Base-by-base conservation (phyloP, 2,329 filamentous ascomycete genomes). In the Apiospora aurea region DNA sequence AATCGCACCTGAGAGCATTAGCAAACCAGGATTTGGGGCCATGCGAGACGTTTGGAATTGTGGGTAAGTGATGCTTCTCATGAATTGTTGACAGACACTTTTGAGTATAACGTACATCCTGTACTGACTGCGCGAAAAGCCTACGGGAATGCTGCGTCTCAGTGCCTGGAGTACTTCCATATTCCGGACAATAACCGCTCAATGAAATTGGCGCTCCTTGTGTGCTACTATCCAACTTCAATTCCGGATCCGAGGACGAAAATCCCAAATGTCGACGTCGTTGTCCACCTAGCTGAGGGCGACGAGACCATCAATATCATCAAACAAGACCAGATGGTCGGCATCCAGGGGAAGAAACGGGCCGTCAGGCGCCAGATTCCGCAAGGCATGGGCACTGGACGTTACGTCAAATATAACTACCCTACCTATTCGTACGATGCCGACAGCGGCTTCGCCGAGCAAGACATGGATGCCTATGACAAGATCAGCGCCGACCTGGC, bases 401-500 rank as follows among this genome's bases (percentile, higher is more conserved):
- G 82, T 4, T 78, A 76, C 7, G 72, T 83, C 49, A 74, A 78
- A 13, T 75, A 82, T 1, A 83, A 80, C 0, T 86, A 84, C 61
- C 81, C 81, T 0, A 80, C 80, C 24, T 86, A 85, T 61, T 79
- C 81, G 0, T 86, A 86, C 69, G 73, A 82, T 11, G 83, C 88
- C 82, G 82, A 89, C 69, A 82, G 89, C 0, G 93, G 93, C 0
- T 95, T 95, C 74, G 93, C 93, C 0, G 92, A 95, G 80, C 86
- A 87, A 26, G 89, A 94, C 71, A 79, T 93, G 44, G 90, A 93
- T 2, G 89, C 92, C 75, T 94, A 90, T 76, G 87, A 94, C 74
- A 84, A 86, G 13, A 83, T 93, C 3, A 87, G 87, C 0, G 88
- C 91, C 1, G 87, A 88, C n/a, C 77, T 94, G 26, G 92, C 93